Evolutionary conservation across 2,329 filamentous ascomycete genomes (phyloP).

Genomic region (Exophiala lecanii-corni): DNA sequence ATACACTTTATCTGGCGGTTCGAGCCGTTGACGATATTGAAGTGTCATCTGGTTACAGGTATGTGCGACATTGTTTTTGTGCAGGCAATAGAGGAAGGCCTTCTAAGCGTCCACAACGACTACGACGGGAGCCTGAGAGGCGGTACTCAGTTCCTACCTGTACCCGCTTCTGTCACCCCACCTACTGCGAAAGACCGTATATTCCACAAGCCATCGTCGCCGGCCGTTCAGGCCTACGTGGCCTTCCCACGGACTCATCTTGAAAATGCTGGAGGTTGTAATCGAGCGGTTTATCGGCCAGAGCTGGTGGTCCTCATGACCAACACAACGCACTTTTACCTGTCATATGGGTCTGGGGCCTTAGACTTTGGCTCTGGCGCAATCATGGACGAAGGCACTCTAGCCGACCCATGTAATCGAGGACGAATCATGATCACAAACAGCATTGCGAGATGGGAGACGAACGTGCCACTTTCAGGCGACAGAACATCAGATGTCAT

Average conservation of each 20-base stretch:
- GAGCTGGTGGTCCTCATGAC: constrained; percentile 22
- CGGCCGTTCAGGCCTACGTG: constrained; percentile 8
- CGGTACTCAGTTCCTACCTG: constrained; percentile 19
- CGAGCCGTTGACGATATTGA: constrained; percentile 11
- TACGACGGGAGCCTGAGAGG: constrained; percentile 17
- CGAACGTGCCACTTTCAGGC: not conserved
- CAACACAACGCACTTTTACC: constrained; percentile 16
- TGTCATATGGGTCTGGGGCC: constrained; percentile 22
- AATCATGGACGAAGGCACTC: constrained; percentile 8
- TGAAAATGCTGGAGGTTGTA: constrained; percentile 10
- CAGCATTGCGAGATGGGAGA: constrained; percentile 23
- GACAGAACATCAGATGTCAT: constrained; percentile 20
- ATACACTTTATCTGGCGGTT: constrained; percentile 21
- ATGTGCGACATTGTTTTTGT: constrained; percentile 18
- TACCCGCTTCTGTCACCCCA: constrained; percentile 1
- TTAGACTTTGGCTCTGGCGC: constrained; percentile 20
- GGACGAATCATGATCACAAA: constrained; percentile 25
- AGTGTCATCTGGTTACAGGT: constrained; percentile 10
- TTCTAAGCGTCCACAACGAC: constrained; percentile 5
- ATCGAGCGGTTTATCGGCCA: constrained; percentile 16
- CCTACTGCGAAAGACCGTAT: not conserved
- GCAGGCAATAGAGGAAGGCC: constrained; percentile 10
- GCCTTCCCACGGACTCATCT: constrained; percentile 21
- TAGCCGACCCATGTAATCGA: constrained; percentile 17
- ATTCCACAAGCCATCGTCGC: constrained; percentile 1